A percentile compares a stretch with the other conserved stretches of the same genome.
phyloP scores from a whole-genome alignment of 169 alveolate species.

The Perkinsus marinus region DNA sequence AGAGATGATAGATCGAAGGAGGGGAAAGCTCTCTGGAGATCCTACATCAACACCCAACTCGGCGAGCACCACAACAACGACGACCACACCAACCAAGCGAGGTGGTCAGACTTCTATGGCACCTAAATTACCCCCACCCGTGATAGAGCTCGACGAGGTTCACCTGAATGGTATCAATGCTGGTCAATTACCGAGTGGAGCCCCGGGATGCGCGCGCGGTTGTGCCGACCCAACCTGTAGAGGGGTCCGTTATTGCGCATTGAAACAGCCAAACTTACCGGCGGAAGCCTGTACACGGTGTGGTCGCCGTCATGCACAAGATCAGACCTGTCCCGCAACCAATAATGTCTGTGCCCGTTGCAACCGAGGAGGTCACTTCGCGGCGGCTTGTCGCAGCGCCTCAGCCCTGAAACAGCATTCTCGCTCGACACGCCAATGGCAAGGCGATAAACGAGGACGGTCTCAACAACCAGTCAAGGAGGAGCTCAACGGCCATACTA shows the following conservation, averaged over 20 bases:
- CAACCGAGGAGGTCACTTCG: not conserved
- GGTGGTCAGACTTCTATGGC: not conserved
- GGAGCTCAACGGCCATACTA: not conserved
- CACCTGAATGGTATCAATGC: not conserved
- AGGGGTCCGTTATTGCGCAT: not conserved
- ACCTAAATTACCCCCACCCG: not conserved
- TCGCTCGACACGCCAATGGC: not conserved
- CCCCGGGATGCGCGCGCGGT: not conserved
- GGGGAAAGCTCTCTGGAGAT: not conserved
- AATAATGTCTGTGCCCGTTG: not conserved
- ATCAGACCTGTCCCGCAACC: not conserved
- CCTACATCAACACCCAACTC: not conserved
- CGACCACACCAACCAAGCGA: not conserved
- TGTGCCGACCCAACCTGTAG: not conserved
- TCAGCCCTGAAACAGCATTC: not conserved
- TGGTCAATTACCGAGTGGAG: not conserved
- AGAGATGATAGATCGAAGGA: not conserved
- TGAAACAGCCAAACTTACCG: not conserved
- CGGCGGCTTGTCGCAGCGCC: not conserved
- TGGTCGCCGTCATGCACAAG: not conserved
- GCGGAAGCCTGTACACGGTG: not conserved
- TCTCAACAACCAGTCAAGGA: not conserved
- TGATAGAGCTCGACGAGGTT: not conserved
- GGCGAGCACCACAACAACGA: not conserved
- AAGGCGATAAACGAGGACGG: not conserved